These are phyloP conservation scores for Iris pallida DNA, from an alignment of 116 monocot genomes.

Conservation along the genomic window DNA sequence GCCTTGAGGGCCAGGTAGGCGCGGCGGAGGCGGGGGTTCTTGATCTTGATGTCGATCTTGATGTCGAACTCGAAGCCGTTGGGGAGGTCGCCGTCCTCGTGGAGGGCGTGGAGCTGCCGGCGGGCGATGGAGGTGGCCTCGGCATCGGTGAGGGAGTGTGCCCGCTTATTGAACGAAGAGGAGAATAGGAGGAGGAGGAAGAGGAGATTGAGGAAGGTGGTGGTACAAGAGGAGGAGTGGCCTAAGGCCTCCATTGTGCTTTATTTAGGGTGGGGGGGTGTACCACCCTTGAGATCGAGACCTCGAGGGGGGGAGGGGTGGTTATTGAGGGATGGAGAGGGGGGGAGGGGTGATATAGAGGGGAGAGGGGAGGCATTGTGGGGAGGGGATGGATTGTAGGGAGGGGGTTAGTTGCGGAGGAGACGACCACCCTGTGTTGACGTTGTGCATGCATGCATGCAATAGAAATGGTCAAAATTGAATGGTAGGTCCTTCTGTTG, in stretches of 20 bases:
- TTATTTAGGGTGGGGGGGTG: not conserved
- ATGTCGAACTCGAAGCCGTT: conserved; percentile 51
- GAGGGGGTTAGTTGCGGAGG: too few species aligned
- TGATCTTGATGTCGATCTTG: conserved; percentile 19
- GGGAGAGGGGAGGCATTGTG: too few species aligned
- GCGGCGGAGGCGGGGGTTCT: conserved; percentile 10
- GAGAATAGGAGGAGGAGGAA: not conserved
- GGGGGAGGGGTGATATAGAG: too few species aligned
- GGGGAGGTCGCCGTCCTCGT: conserved; percentile 1
- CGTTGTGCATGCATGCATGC: too few species aligned
- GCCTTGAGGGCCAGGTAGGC: conserved; percentile 18
- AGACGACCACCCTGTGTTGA: too few species aligned
- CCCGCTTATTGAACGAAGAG: not conserved
- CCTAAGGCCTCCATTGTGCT: conserved; percentile 9
- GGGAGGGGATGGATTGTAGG: too few species aligned
- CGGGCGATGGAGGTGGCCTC: conserved; percentile 12
- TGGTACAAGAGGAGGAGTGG: not conserved
- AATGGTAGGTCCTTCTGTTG: too few species aligned
- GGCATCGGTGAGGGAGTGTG: conserved; percentile 1
- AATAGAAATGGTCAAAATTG: too few species aligned
- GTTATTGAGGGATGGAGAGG: too few species aligned
- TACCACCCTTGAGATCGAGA: too few species aligned
- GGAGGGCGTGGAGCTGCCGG: conserved; percentile 8
- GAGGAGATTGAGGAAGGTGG: not conserved
- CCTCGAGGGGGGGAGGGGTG: too few species aligned